These are phyloP conservation scores for Diaporthe sp. DNA, from an alignment of 2,329 filamentous ascomycete genomes.

Conservation along the genomic window DNA sequence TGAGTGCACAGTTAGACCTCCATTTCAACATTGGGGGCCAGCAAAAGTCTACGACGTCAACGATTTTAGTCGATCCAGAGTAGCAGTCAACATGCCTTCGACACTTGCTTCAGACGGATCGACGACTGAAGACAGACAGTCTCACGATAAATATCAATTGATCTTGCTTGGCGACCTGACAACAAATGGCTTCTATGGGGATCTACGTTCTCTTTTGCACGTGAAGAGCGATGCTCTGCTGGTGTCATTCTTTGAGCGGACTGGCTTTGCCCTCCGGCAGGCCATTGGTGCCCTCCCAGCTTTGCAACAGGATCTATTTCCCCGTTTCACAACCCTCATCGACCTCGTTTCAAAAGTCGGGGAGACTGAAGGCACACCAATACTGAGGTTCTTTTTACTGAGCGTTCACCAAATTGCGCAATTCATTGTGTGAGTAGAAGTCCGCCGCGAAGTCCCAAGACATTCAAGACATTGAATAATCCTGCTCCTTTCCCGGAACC, in stretches of 20 bases:
- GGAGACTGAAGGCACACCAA: background rate
- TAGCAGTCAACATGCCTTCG: slow-evolving; percentile 8
- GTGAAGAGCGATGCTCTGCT: slow-evolving; percentile 7
- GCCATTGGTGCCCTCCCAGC: slow-evolving; percentile 4
- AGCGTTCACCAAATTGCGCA: slow-evolving; percentile 3
- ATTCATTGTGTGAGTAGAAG: slow-evolving; percentile 11
- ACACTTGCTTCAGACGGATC: background rate
- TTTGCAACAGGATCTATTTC: background rate
- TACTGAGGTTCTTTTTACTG: background rate
- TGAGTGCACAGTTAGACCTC: background rate
- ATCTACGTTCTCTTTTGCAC: background rate
- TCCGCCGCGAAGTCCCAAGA: too few species aligned
- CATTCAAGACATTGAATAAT: background rate
- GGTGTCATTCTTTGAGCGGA: slow-evolving; percentile 17
- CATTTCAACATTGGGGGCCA: background rate
- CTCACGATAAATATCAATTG: slow-evolving; percentile 8
- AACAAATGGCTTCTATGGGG: background rate
- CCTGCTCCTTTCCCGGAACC: background rate
- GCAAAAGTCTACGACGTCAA: background rate
- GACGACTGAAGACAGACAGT: background rate
- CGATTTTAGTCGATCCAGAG: slow-evolving; percentile 9
- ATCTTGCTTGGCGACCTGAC: slow-evolving; percentile 10
- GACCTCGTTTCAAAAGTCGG: slow-evolving; percentile 8
- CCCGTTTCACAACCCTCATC: slow-evolving; percentile 3
- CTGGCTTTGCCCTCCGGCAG: background rate